These are phyloP conservation scores for Sugiyamaella pinicola DNA, from an alignment of 1,139 yeast genomes.

Conservation along the genomic window DNA sequence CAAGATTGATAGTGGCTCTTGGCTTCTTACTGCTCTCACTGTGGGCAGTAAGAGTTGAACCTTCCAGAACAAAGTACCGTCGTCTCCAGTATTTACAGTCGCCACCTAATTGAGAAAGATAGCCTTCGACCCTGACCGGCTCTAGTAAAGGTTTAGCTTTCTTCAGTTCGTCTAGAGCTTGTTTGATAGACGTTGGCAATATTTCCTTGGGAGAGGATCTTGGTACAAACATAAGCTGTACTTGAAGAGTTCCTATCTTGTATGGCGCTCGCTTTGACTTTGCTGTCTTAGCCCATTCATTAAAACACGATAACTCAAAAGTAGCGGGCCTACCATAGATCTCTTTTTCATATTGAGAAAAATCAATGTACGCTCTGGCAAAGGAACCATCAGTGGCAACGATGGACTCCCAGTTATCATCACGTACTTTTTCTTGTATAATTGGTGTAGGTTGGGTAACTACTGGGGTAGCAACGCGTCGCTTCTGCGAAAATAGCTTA, in stretches of 20 bases:
- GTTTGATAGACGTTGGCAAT: conserved; percentile 56
- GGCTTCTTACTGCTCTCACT: conserved; percentile 63
- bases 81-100: conserved; percentile 68
- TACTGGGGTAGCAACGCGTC: conserved; percentile 14
- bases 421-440: conserved; percentile 10
- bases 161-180: conserved; percentile 48
- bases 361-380: conserved; percentile 70
- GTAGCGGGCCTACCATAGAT: conserved; percentile 57
- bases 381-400: conserved; percentile 87
- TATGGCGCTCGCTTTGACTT: conserved; percentile 55
- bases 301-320: conserved; percentile 63
- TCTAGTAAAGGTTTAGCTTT: conserved; percentile 28
- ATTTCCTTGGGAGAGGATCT: conserved; percentile 50
- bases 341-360: conserved; percentile 59
- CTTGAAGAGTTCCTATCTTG: conserved; percentile 62
- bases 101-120: conserved; percentile 74
- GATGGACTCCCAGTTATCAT: conserved; percentile 32
- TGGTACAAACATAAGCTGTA: conserved; percentile 72
- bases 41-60: conserved; percentile 64
- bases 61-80: conserved; percentile 61
- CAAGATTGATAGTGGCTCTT: conserved; percentile 68
- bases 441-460: conserved; percentile 14
- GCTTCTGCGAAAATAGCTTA: conserved; percentile 29
- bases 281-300: conserved; percentile 70
- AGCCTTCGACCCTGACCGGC: conserved; percentile 51